A percentile compares a stretch with the other conserved stretches of the same genome.
Evolutionary conservation across 169 alveolate genomes (phyloP).

Genomic region (Plasmodium fragile): DNA sequence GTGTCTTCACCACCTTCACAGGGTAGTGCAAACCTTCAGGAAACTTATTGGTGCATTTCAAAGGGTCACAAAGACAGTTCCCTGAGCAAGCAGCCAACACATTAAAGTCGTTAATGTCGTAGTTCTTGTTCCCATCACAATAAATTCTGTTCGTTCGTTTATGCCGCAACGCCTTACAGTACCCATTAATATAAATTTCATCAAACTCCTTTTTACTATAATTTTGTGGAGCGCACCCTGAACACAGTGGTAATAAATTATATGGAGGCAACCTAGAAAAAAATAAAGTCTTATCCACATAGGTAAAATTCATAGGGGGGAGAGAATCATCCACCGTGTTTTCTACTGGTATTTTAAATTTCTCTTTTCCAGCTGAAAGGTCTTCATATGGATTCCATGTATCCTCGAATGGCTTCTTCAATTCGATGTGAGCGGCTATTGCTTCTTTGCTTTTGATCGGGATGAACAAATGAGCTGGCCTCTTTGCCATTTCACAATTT

Average conservation of each 20-base stretch:
- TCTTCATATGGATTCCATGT: constrained; percentile 87
- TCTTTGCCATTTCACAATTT: constrained; percentile 83
- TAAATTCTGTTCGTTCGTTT: constrained; percentile 70
- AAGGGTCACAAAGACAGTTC: constrained; percentile 86
- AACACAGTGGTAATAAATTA: constrained; percentile 81
- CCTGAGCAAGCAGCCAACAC: constrained; percentile 85
- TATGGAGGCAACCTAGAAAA: constrained; percentile 82
- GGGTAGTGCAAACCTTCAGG: constrained; percentile 85
- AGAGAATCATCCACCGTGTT: constrained; percentile 81
- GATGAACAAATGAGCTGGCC: constrained; percentile 81
- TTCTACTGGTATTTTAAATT: constrained; percentile 83
- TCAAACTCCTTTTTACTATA: constrained; percentile 73
- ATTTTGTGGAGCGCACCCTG: constrained; percentile 82
- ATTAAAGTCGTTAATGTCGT: constrained; percentile 79
- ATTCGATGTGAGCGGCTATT: constrained; percentile 81
- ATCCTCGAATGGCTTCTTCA: constrained; percentile 80
- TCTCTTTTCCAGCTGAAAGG: constrained; percentile 85
- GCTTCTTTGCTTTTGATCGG: constrained; percentile 81
- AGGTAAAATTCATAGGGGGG: constrained; percentile 88
- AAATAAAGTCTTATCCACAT: constrained; percentile 78
- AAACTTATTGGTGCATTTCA: constrained; percentile 80
- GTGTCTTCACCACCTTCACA: constrained; percentile 81
- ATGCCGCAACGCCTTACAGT: constrained; percentile 81
- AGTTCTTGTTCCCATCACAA: constrained; percentile 82
- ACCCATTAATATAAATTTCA: constrained; percentile 78